Conservation (phyloP, 768 basidiomycete species). For the Hydnomerulius pinastri region DNA sequence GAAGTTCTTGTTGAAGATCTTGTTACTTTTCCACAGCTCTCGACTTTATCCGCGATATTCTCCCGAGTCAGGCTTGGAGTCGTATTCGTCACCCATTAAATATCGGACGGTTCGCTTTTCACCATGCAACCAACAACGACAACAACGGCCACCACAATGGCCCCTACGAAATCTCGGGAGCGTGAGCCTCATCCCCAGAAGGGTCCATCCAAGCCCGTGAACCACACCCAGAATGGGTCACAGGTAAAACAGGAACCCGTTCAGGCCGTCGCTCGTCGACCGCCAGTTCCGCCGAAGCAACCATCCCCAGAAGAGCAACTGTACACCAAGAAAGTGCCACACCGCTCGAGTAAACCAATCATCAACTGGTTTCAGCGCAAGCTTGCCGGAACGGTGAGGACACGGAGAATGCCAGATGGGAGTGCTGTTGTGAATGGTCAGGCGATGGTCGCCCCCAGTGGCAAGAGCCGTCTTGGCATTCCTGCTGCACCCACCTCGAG, state of each 20-base stretch:
- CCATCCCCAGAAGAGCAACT: constrained; percentile 34
- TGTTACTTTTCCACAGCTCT: constrained; percentile 1
- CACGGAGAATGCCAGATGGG: constrained; percentile 49
- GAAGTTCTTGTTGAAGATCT: neutral
- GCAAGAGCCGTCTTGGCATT: constrained; percentile 17
- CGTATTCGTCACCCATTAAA: neutral
- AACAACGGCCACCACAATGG: constrained; percentile 13
- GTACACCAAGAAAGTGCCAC: constrained; percentile 59
- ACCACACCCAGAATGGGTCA: neutral
- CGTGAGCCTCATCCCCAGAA: constrained; percentile 16
- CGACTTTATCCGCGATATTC: neutral
- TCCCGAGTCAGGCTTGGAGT: neutral
- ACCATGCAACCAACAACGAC: constrained; percentile 18
- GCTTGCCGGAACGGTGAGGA: constrained; percentile 66
- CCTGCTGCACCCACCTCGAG: constrained; percentile 16
- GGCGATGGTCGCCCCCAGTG: constrained; percentile 12
- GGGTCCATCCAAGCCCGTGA: constrained; percentile 13
- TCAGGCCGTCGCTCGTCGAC: constrained; percentile 19
- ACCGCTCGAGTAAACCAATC: constrained; percentile 80
- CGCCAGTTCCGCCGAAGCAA: constrained; percentile 21
- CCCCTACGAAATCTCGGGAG: constrained; percentile 14
- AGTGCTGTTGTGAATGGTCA: constrained; percentile 9
- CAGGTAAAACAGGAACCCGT: constrained; percentile 17
- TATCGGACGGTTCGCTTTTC: neutral
- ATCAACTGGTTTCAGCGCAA: constrained; percentile 92